Evolutionary conservation across 73 alveolate species (phyloP), one percentile per base, ranked within the genome.

Genomic region (Stentor roeselii): DNA sequence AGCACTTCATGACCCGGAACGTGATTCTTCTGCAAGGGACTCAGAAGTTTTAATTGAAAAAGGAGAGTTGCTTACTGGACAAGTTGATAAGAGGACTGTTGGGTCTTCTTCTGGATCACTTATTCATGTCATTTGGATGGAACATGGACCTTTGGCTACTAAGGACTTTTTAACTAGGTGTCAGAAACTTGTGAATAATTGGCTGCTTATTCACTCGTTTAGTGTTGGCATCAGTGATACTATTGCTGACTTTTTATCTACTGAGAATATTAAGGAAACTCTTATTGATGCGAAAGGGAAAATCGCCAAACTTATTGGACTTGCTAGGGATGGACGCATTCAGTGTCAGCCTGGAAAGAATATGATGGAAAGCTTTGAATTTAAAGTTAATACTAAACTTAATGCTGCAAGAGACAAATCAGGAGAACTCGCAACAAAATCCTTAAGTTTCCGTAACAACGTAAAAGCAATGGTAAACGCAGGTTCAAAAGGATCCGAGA

Each of bases 401-500:
- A 98, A 98, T 85, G 91, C 87, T 78, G 99, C 99, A 4, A 92
- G 99, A 87, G 97, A 98, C 83, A 95, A 90, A 78, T 97, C 99
- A 41, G 99, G 99, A 31, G 87, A 90, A 31, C 82, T 87, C 31
- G 99, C 97, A 39, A 90, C 91, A 40, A 88, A 95, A 78, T 83
- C 97, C 42, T 82, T 96, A 84, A 93, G 89, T 35, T 93, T 94
- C 36, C 83, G 90, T 83, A 98, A 98, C 88, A 94, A 97, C 86
- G 92, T 98, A 85, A 94, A 92, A 87, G 94, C 96, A 85, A 98
- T 98, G 99, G 99, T 96, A 75, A 88, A 95, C 87, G 99, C 99
- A 3, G 99, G 99, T 3, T 88, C 98, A 15, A 98, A 98, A 89
- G 99, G 99, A 39, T 87, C 92, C 3, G 87, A 95, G 27, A 90